phyloP scores from a whole-genome alignment of 306 rosid species.

The Leucaena leucocephala region DNA sequence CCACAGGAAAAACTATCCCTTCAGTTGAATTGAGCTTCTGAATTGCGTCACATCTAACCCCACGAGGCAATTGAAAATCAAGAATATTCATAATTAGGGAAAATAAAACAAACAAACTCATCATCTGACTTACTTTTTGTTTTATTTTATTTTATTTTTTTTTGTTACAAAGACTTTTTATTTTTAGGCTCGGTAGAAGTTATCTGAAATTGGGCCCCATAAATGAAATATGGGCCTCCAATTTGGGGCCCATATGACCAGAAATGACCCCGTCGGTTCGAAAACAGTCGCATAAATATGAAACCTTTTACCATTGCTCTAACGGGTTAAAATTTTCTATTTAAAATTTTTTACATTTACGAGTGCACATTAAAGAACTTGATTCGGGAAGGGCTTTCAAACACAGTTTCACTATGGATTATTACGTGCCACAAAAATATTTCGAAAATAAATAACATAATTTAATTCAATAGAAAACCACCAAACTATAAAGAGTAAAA shows the following conservation, averaged over 20 bases:
- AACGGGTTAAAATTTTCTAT: too few species aligned
- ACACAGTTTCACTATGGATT: background rate
- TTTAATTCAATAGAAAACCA: background rate
- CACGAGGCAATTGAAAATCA: background rate
- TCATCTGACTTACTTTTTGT: too few species aligned
- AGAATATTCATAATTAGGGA: background rate
- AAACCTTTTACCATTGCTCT: too few species aligned
- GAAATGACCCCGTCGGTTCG: background rate
- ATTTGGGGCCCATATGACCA: slow-evolving; percentile 10
- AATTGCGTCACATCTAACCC: background rate
- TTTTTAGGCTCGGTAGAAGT: background rate
- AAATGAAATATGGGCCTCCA: slow-evolving; percentile 34
- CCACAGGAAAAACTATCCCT: background rate
- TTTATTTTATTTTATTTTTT: too few species aligned
- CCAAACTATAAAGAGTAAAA: background rate
- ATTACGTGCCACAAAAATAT: background rate
- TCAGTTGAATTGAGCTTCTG: background rate
- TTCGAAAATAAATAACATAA: background rate
- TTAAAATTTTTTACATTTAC: too few species aligned
- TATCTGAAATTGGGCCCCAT: slow-evolving; percentile 13
- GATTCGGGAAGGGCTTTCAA: background rate
- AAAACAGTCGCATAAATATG: too few species aligned
- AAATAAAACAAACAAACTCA: background rate
- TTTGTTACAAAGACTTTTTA: too few species aligned
- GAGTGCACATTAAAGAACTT: background rate